These are phyloP conservation scores for Gyrodon lividus DNA, from an alignment of 768 basidiomycete genomes.

Conservation along the genomic window DNA sequence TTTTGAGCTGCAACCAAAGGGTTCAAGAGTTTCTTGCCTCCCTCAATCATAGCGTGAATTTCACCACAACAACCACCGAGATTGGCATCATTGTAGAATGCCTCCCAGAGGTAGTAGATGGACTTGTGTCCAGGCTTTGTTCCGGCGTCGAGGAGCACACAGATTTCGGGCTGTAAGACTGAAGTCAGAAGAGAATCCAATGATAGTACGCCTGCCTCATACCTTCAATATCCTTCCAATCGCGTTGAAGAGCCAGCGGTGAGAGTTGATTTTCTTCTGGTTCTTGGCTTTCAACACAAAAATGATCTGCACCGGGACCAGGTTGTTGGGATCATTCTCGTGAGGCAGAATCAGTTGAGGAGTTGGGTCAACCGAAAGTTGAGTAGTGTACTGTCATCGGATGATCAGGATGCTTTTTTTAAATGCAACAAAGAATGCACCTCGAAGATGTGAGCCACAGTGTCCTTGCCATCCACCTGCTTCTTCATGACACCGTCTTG, in stretches of 20 bases:
- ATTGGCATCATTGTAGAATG: conserved; percentile 77
- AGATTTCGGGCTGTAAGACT: conserved; percentile 73
- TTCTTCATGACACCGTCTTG: conserved; percentile 97
- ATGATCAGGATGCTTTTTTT: conserved; percentile 3
- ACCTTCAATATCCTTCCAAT: conserved; percentile 81
- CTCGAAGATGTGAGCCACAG: conserved; percentile 94
- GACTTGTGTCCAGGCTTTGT: conserved; percentile 97
- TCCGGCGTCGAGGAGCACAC: conserved; percentile 91
- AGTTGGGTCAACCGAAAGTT: conserved; percentile 87
- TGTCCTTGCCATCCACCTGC: conserved; percentile 83
- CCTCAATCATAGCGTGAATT: conserved; percentile 96
- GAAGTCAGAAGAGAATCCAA: neutral
- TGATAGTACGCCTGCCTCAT: conserved; percentile 14
- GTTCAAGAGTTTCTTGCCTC: conserved; percentile 87
- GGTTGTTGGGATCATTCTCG: conserved; percentile 84
- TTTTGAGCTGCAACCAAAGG: conserved; percentile 94
- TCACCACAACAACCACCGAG: conserved; percentile 91
- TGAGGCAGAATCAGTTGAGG: conserved; percentile 91
- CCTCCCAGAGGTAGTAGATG: conserved; percentile 94
- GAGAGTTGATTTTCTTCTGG: conserved; percentile 94
- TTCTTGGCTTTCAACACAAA: conserved; percentile 91
- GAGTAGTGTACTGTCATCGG: conserved; percentile 81
- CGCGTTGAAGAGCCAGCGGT: conserved; percentile 95
- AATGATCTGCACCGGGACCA: conserved; percentile 91
- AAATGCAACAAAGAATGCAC: conserved; percentile 36